These are phyloP conservation scores for Ustilago trichophora DNA, from an alignment of 1,284 basidiomycete genomes.

Conservation along the genomic window DNA sequence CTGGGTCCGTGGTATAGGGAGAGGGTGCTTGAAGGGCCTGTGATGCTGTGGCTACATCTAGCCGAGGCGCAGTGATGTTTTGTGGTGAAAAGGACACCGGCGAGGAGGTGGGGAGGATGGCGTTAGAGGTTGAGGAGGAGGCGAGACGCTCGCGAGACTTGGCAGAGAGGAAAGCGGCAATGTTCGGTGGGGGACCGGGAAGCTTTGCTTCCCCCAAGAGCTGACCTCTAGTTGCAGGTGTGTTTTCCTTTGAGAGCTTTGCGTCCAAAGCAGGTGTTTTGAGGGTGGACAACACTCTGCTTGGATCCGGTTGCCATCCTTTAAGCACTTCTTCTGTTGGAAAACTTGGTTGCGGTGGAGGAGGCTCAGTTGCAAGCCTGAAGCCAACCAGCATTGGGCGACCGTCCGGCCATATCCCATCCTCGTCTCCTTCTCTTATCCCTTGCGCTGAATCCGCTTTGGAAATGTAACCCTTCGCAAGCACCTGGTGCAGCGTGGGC, in stretches of 20 bases:
- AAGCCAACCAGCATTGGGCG: conserved; percentile 79
- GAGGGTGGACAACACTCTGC: too few relatives aligned
- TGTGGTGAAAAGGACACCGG: neutral
- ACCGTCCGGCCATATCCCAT: conserved; percentile 75
- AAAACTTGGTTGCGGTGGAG: conserved; percentile 79
- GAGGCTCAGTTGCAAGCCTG: conserved; percentile 74
- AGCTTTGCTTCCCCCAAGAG: conserved; percentile 83
- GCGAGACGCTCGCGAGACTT: conserved; percentile 87
- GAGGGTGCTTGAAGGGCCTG: too few relatives aligned
- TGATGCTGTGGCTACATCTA: conserved; percentile 81
- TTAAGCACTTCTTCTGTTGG: conserved; percentile 77
- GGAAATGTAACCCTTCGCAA: neutral
- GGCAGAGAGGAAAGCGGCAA: conserved; percentile 91
- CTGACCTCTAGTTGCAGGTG: conserved; percentile 76
- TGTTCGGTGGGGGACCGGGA: conserved; percentile 76
- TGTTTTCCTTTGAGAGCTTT: too few relatives aligned
- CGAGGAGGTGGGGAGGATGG: too few relatives aligned
- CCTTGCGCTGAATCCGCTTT: too few relatives aligned
- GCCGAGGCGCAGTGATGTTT: conserved; percentile 72
- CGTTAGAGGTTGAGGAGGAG: conserved; percentile 71
- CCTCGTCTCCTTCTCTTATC: too few relatives aligned
- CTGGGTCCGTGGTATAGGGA: conserved; percentile 80
- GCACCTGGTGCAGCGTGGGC: conserved; percentile 6
- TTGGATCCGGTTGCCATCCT: conserved; percentile 86
- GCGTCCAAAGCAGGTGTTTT: too few relatives aligned